Evolutionary conservation across 139 green algal genomes (phyloP).

Genomic region (Chlamydomonas sp.): DNA sequence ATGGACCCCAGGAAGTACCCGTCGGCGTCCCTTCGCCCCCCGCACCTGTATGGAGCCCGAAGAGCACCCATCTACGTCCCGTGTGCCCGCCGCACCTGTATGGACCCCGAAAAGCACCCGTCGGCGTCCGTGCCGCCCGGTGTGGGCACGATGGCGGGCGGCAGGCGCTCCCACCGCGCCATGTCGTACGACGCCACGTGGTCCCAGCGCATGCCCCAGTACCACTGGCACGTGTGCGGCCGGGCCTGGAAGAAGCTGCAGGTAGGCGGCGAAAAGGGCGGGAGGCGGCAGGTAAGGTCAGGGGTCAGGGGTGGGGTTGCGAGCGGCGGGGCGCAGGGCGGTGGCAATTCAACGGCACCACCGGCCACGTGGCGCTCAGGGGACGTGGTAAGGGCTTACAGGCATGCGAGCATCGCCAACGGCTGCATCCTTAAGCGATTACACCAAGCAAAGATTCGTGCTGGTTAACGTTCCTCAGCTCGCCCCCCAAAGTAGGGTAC

Average conservation of each 20-base stretch:
- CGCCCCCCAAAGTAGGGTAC: neutral
- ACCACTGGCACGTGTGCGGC: slow-evolving; percentile 75
- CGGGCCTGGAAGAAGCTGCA: slow-evolving; percentile 75
- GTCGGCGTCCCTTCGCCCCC: neutral
- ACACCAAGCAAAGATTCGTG: too few relatives aligned
- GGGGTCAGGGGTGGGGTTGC: too few relatives aligned
- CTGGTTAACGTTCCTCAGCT: neutral
- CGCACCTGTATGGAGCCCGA: neutral
- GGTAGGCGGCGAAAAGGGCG: too few relatives aligned
- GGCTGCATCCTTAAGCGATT: neutral
- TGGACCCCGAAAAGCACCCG: slow-evolving; percentile 87
- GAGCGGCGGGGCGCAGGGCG: neutral
- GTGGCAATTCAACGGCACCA: neutral
- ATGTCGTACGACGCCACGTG: slow-evolving; percentile 79
- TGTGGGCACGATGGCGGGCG: slow-evolving; percentile 77
- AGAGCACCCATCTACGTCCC: neutral
- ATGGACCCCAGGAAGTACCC: neutral
- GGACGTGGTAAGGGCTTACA: neutral
- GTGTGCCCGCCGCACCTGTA: neutral
- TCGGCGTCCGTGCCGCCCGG: slow-evolving; percentile 76
- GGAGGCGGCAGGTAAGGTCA: neutral
- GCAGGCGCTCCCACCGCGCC: slow-evolving; percentile 78
- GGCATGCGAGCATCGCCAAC: neutral
- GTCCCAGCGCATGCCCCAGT: slow-evolving; percentile 88
- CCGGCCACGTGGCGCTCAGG: neutral